These are phyloP conservation scores for Penicillium crustosum DNA, from an alignment of 2,329 filamentous ascomycete species.

Conservation along the genomic window DNA sequence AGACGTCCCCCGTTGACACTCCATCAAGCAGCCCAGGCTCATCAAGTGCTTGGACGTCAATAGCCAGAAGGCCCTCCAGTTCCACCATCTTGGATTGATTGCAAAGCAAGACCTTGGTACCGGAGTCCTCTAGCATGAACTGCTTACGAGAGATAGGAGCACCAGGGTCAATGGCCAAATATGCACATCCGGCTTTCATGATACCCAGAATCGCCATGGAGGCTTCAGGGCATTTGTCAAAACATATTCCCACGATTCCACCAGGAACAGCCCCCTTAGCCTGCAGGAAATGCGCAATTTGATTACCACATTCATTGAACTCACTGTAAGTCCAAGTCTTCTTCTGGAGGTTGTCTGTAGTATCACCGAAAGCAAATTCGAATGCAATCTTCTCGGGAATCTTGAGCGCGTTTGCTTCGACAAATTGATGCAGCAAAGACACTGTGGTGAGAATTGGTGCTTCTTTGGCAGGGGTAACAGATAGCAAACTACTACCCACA, in stretches of 20 bases:
- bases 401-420: slow-evolving; percentile 61
- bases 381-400: slow-evolving; percentile 66
- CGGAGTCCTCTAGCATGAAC: slow-evolving; percentile 76
- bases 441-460: slow-evolving; percentile 58
- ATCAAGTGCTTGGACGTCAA: slow-evolving; percentile 51
- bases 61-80: slow-evolving; percentile 35
- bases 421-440: slow-evolving; percentile 71
- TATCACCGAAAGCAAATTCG: slow-evolving; percentile 67
- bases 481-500: slow-evolving; percentile 47
- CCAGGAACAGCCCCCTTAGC: slow-evolving; percentile 54
- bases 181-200: slow-evolving; percentile 77
- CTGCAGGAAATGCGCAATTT: slow-evolving; percentile 65
- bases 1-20: slow-evolving; percentile 37
- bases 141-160: slow-evolving; percentile 71
- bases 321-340: slow-evolving; percentile 72
- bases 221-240: slow-evolving; percentile 81
- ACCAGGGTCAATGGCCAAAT: slow-evolving; percentile 74
- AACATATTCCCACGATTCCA: slow-evolving; percentile 71
- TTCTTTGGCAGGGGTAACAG: slow-evolving; percentile 64
- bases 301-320: slow-evolving; percentile 69
- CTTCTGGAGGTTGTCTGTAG: slow-evolving; percentile 47
- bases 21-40: slow-evolving; percentile 36
- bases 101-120: slow-evolving; percentile 63
- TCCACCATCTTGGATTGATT: slow-evolving; percentile 47
- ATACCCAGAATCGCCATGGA: slow-evolving; percentile 80